A percentile compares a stretch with the other conserved stretches of the same genome.
Conservation (phyloP, 2,329 filamentous ascomycete genomes). For the Aphanoascus verrucosus region DNA sequence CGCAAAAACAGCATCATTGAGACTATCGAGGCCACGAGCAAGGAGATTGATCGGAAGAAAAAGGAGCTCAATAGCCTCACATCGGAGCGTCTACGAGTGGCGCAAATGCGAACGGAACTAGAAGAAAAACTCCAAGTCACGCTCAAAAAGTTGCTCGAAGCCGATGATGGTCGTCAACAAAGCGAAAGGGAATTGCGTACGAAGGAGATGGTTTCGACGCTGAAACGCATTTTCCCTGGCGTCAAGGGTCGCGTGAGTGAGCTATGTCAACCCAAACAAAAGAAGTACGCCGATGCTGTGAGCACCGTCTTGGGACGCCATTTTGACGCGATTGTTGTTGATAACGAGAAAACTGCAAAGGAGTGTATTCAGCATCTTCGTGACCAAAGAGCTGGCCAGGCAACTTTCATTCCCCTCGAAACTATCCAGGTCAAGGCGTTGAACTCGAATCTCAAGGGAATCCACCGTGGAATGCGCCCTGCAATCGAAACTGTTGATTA, state of each 20-base stretch:
- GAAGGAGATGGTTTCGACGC: slow-evolving; percentile 70
- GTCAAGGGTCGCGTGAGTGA: slow-evolving; percentile 85
- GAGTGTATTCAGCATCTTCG: slow-evolving; percentile 93
- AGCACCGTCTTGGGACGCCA: slow-evolving; percentile 84
- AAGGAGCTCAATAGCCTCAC: slow-evolving; percentile 78
- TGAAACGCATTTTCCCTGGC: slow-evolving; percentile 85
- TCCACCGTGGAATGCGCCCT: slow-evolving; percentile 69
- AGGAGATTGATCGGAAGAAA: slow-evolving; percentile 78
- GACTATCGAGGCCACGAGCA: slow-evolving; percentile 55
- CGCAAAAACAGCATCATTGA: slow-evolving; percentile 54
- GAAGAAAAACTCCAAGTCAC: slow-evolving; percentile 85
- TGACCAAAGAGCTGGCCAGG: slow-evolving; percentile 73
- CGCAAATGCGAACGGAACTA: slow-evolving; percentile 73
- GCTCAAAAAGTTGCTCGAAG: slow-evolving; percentile 68
- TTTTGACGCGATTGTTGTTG: slow-evolving; percentile 89
- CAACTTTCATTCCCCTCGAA: slow-evolving; percentile 92
- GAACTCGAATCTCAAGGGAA: slow-evolving; percentile 81
- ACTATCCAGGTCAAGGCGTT: slow-evolving; percentile 91
- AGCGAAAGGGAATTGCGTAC: slow-evolving; percentile 68
- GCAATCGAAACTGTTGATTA: slow-evolving; percentile 96
- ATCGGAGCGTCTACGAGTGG: slow-evolving; percentile 70
- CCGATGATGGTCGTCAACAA: slow-evolving; percentile 74
- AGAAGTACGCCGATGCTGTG: slow-evolving; percentile 89
- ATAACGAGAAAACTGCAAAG: slow-evolving; percentile 85
- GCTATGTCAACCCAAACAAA: slow-evolving; percentile 90